phyloP scores from a whole-genome alignment of 345 rosid species.

The Brassica nigra region DNA sequence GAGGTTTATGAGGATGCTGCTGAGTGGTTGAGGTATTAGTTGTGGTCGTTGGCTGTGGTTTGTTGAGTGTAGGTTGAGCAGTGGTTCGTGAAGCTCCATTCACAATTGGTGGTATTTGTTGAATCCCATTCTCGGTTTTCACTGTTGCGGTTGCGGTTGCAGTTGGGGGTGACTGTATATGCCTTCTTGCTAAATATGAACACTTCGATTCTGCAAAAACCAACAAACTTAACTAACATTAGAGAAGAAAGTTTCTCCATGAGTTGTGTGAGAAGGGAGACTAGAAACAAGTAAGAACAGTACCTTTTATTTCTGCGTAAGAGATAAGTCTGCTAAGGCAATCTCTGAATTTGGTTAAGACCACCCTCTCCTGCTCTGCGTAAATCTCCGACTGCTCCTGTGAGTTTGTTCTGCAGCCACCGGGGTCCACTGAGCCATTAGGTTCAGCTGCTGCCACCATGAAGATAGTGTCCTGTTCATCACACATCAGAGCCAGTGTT shows the following conservation, averaged over 20 bases:
- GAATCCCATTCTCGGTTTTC: constrained; percentile 53
- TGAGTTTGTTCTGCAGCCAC: constrained; percentile 53
- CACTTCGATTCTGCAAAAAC: constrained; percentile 68
- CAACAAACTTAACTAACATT: constrained; percentile 1
- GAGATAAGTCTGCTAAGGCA: constrained; percentile 85
- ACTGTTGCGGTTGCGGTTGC: constrained; percentile 44
- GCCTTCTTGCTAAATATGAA: constrained; percentile 67
- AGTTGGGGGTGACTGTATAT: constrained; percentile 47
- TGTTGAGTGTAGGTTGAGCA: constrained; percentile 31
- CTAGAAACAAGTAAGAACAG: background rate
- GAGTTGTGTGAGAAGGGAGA: background rate
- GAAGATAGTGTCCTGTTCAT: constrained; percentile 87
- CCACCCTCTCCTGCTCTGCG: constrained; percentile 81
- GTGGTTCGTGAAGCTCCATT: constrained; percentile 52
- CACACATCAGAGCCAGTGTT: constrained; percentile 98
- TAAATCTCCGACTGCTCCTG: constrained; percentile 64
- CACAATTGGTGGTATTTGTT: constrained; percentile 45
- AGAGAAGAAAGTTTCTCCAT: background rate
- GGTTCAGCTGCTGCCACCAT: constrained; percentile 72
- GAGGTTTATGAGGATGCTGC: constrained; percentile 47
- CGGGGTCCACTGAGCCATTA: constrained; percentile 50
- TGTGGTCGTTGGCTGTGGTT: constrained; percentile 34
- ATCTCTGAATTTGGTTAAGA: constrained; percentile 78
- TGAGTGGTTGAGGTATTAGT: constrained; percentile 39
- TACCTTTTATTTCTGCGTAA: constrained; percentile 83